These are phyloP conservation scores for Exophiala alcalophila DNA, from an alignment of 2,329 filamentous ascomycete genomes.

Conservation along the genomic window DNA sequence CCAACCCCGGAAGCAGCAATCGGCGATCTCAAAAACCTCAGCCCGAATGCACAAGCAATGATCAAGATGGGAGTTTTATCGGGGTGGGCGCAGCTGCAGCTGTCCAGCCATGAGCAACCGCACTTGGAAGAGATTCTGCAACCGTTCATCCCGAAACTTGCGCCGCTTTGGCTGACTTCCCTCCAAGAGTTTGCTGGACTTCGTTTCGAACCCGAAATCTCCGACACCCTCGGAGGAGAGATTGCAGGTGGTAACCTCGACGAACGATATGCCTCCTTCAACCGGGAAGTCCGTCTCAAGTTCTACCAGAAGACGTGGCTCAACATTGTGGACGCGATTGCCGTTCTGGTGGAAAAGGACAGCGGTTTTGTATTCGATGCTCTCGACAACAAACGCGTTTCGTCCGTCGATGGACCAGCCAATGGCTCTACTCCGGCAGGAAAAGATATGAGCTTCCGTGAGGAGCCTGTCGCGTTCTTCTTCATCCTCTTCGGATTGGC, in stretches of 20 bases:
- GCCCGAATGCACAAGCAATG: constrained; percentile 96
- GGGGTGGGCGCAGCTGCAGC: constrained; percentile 94
- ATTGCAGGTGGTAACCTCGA: constrained; percentile 83
- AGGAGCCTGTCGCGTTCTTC: constrained; percentile 97
- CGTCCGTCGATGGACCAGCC: constrained; percentile 32
- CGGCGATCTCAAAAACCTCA: constrained; percentile 86
- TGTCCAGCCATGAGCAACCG: constrained; percentile 86
- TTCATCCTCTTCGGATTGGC: constrained; percentile 96
- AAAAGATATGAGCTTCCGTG: constrained; percentile 91
- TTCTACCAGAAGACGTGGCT: constrained; percentile 99
- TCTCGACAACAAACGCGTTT: constrained; percentile 71
- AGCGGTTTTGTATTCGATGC: constrained; percentile 98
- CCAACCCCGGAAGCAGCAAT: constrained; percentile 49
- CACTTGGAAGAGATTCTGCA: constrained; percentile 86
- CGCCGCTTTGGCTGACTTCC: constrained; percentile 90
- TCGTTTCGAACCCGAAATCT: constrained; percentile 95
- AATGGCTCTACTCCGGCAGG: constrained; percentile 35
- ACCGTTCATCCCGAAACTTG: constrained; percentile 84
- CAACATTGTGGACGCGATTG: constrained; percentile 93
- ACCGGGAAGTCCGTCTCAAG: constrained; percentile 84
- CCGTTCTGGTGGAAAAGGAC: constrained; percentile 94
- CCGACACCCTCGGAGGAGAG: constrained; percentile 77
- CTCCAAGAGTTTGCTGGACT: constrained; percentile 89
- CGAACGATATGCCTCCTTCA: constrained; percentile 90
- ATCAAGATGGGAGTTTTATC: constrained; percentile 96